These are phyloP conservation scores for Carpinus fangiana DNA, from an alignment of 306 rosid species.

Conservation along the genomic window DNA sequence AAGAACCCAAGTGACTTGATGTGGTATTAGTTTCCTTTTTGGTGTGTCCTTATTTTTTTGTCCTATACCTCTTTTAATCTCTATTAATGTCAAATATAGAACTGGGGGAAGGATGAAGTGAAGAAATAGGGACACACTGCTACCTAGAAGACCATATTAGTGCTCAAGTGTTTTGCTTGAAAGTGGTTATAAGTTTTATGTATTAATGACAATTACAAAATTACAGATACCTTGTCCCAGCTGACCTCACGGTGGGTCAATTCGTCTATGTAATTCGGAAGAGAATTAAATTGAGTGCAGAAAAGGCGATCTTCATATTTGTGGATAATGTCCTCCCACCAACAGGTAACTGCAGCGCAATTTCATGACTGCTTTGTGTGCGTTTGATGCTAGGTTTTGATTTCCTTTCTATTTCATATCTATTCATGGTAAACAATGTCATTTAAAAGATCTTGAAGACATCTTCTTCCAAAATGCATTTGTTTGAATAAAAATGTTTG, in stretches of 20 bases:
- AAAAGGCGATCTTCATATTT: background rate
- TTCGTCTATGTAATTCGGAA: constrained; percentile 9
- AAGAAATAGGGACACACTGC: background rate
- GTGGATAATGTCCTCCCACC: constrained; percentile 13
- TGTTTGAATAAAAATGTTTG: background rate
- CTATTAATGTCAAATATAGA: background rate
- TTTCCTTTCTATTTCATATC: background rate
- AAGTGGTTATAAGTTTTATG: background rate
- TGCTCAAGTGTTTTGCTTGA: background rate
- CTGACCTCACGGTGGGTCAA: constrained; percentile 14
- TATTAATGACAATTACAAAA: background rate
- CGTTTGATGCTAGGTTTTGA: background rate
- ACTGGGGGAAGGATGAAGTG: background rate
- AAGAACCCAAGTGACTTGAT: background rate
- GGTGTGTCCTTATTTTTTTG: background rate
- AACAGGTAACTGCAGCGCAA: constrained; percentile 9
- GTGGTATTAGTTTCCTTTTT: background rate
- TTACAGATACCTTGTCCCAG: constrained; percentile 21
- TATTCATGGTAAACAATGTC: background rate
- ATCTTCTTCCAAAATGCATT: background rate
- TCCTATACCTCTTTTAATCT: background rate
- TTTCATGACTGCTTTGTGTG: background rate
- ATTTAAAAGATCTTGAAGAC: background rate
- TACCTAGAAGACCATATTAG: background rate
- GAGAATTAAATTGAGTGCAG: background rate